Evolutionary conservation across 179 eudicot species (phyloP).

Genomic region (Silene vulgaris): DNA sequence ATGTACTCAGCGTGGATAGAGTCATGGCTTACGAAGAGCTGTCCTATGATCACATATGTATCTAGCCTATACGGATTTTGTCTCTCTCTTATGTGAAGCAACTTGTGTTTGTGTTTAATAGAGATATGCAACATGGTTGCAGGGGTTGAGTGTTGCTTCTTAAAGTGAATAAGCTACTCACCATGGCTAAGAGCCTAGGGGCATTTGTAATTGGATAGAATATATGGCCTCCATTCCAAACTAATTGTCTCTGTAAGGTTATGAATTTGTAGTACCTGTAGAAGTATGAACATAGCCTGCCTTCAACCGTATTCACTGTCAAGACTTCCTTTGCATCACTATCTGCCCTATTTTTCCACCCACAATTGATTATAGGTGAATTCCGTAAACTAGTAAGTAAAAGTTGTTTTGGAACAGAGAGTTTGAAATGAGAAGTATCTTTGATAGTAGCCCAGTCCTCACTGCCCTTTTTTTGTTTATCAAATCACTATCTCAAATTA

Average conservation of each 20-base stretch:
- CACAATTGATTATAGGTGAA: not conserved
- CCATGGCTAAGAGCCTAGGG: too few species aligned
- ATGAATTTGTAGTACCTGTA: not conserved
- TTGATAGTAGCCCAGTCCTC: too few species aligned
- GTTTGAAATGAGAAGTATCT: too few species aligned
- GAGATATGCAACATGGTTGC: not conserved
- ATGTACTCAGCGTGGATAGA: not conserved
- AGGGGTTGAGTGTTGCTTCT: not conserved
- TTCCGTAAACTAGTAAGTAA: not conserved
- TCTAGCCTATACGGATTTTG: not conserved
- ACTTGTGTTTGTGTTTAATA: conserved; percentile 2
- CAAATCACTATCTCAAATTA: too few species aligned
- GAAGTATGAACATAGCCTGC: conserved; percentile 2
- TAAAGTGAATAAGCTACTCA: not conserved
- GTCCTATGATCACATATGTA: not conserved
- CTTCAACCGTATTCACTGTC: not conserved
- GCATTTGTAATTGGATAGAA: too few species aligned
- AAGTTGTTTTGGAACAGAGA: too few species aligned
- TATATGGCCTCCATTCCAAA: too few species aligned
- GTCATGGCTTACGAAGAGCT: not conserved
- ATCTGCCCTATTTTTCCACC: not conserved
- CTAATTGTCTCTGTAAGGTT: not conserved
- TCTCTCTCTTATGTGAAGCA: not conserved
- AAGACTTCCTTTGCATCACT: not conserved
- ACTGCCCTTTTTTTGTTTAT: too few species aligned